Base-by-base conservation (phyloP, 2,329 filamentous ascomycete species). In the Apiospora aurea region DNA sequence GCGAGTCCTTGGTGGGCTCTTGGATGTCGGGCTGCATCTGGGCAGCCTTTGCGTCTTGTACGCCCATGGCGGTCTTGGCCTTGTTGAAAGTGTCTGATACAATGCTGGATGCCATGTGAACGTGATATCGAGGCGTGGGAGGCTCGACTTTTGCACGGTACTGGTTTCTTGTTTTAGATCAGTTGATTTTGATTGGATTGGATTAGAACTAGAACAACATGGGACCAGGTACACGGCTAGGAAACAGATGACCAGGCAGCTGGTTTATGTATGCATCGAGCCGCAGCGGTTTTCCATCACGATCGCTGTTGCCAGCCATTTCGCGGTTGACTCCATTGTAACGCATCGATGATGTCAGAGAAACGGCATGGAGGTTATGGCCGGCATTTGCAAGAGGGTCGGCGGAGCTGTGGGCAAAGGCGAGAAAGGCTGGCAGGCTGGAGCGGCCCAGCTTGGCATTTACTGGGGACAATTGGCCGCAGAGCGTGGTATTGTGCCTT, bases 1-100 rank as follows among this genome's bases (percentile, higher is more conserved):
- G 86, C 44, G 87, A 85, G 49, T 89, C 86, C 69, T 87, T 82
- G 64, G 87, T 83, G 1, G 70, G 69, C 46, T 49, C 53, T 34
- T 57, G 18, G 21, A 69, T 57, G 34, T 69, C 68, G 11, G n/a
- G 47, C 68, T 69, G 68, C 29, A 69, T 6, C 10, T 34, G 8
- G 24, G 46, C 46, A 26, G 47, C 46, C 68, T 69, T 69, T 26
- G 68, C 68, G 21, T 69, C 68, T 38, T 41, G 46, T 38, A 38
- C 67, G 7, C 26, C 68, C 68, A 69, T 69, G 21, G 47, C 49
- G 68, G 24, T 69, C 47, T 69, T 69, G 34, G 49, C 47, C 47
- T 69, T 69, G 47, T 69, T 43, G 68, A 57, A 7, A 18, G 68
- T 53, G 47, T 53, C 38, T 34, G 68, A 69, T 38, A 69, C 68